Base-by-base conservation (phyloP, 1,284 basidiomycete species). In the Mycena citricolor region DNA sequence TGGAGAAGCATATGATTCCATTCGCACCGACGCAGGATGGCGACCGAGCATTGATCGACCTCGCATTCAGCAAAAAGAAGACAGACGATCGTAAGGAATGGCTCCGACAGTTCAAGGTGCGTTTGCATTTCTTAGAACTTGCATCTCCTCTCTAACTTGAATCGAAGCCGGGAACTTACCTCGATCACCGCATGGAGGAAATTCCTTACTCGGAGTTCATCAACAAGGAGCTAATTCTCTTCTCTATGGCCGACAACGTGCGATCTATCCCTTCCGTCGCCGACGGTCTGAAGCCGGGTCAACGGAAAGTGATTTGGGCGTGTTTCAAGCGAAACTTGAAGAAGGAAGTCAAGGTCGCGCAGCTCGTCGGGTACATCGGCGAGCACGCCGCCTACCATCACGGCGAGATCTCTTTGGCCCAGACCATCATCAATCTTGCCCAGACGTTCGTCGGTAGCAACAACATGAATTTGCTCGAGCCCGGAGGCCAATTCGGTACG, bases 41-140 rank as follows among this genome's bases (percentile, higher is more conserved):
- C 2, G 97, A 99, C 57, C 83, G 82, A 42, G 83, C 86, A 4
- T 76, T 99, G 28, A 97, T 99, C 52, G 95, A 99, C 43, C 84
- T 99, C 52, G 97, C 97, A 0, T 99, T 99, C 76, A 98, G 92
- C 74, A 99, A 99, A 81, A 99, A 98, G 76, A 98, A 97, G 65
- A 92, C 94, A 0, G 97, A 99, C 55, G 94, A 99, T 16, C 88
- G 97, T 37, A 99, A 99, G 65, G 97, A 99, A 54, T 99, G 97
- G 97, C 73, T 99, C 10, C 78, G 95, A 20, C 86, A 94, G 55
- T 97, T 94, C 71, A 92, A 80, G 72, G 90, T 86, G 52, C 44
- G 68, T 58, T 13, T n/a, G 24, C 32, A 20, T 24, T 30, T 43
- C 23, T 30, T 32, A 17, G 10, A 19, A 22, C 10, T 4, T n/a